These are phyloP conservation scores for Neonothopanus nambi DNA, from an alignment of 1,284 basidiomycete species.

Conservation along the genomic window DNA sequence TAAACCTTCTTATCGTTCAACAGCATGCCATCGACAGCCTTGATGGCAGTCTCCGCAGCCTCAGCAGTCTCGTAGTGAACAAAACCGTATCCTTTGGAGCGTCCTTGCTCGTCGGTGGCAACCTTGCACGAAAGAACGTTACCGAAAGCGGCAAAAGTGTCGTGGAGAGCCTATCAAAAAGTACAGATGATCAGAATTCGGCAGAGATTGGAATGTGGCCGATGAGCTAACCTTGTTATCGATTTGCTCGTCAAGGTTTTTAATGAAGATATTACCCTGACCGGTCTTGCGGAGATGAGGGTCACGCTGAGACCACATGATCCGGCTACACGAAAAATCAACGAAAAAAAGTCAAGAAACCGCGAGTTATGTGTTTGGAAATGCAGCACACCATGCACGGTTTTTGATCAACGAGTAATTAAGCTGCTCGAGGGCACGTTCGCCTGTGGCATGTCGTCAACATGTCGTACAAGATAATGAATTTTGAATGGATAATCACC, in stretches of 20 bases:
- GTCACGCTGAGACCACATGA: slow-evolving; percentile 99
- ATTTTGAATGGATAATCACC: slow-evolving; percentile 52
- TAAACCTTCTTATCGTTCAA: slow-evolving; percentile 99
- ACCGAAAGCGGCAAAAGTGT: slow-evolving; percentile 99
- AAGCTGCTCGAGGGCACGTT: slow-evolving; percentile 98
- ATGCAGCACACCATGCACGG: slow-evolving; percentile 78
- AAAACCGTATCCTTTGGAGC: slow-evolving; percentile 96
- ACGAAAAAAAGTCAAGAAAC: slow-evolving; percentile 4
- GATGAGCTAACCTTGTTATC: slow-evolving; percentile 87
- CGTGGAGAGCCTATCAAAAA: slow-evolving; percentile 82
- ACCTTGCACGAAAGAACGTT: slow-evolving; percentile 99
- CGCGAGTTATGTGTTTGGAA: neutral
- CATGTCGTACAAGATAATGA: slow-evolving; percentile 7
- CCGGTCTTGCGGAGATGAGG: slow-evolving; percentile 99
- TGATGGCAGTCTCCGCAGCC: slow-evolving; percentile 95
- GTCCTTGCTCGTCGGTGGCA: slow-evolving; percentile 90
- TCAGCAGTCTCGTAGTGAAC: slow-evolving; percentile 99
- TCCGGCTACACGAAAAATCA: slow-evolving; percentile 64
- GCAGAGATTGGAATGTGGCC: neutral
- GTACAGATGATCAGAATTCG: neutral
- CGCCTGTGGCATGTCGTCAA: slow-evolving; percentile 51
- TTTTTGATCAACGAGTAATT: slow-evolving; percentile 99
- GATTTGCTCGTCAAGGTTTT: slow-evolving; percentile 97
- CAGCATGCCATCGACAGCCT: slow-evolving; percentile 99
- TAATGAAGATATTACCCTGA: slow-evolving; percentile 99